These are phyloP conservation scores for Xylariales sp. DNA, from an alignment of 2,329 filamentous ascomycete genomes.

Conservation along the genomic window DNA sequence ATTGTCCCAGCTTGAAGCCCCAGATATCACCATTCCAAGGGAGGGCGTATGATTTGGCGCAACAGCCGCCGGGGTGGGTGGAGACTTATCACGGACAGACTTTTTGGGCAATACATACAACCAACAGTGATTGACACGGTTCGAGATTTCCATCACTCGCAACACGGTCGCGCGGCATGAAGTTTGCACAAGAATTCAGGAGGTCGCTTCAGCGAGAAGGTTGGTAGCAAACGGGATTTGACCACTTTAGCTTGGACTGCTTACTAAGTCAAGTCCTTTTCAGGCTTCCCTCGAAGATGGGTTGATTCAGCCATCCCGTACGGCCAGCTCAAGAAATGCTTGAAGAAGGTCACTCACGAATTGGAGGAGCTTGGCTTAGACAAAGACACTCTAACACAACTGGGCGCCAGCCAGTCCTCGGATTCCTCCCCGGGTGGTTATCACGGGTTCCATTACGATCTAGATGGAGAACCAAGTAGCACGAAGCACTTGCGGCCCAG, in stretches of 20 bases:
- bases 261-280: too few species aligned
- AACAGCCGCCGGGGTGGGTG: too few species aligned
- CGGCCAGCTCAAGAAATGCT: slow-evolving; percentile 79
- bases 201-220: slow-evolving; percentile 61
- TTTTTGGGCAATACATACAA: too few species aligned
- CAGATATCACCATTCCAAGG: too few species aligned
- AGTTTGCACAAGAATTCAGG: slow-evolving; percentile 78
- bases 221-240: slow-evolving; percentile 24
- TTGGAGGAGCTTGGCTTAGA: slow-evolving; percentile 68
- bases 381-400: slow-evolving; percentile 60
- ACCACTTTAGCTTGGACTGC: too few species aligned
- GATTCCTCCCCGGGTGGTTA: slow-evolving; percentile 26
- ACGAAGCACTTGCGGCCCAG: slow-evolving; percentile 57
- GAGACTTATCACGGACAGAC: too few species aligned
- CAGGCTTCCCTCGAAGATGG: slow-evolving; percentile 68
- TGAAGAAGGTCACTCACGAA: slow-evolving; percentile 74
- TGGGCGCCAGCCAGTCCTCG: slow-evolving; percentile 50
- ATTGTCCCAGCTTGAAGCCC: too few species aligned
- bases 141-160: too few species aligned
- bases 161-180: too few species aligned
- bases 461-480: slow-evolving; percentile 43
- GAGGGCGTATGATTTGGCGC: too few species aligned
- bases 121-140: too few species aligned
- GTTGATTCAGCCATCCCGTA: slow-evolving; percentile 77
- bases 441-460: slow-evolving; percentile 45